A percentile compares a stretch with the other conserved stretches of the same genome.
Conservation (phyloP, 2,329 filamentous ascomycete species). For the Botryotinia calthae region DNA sequence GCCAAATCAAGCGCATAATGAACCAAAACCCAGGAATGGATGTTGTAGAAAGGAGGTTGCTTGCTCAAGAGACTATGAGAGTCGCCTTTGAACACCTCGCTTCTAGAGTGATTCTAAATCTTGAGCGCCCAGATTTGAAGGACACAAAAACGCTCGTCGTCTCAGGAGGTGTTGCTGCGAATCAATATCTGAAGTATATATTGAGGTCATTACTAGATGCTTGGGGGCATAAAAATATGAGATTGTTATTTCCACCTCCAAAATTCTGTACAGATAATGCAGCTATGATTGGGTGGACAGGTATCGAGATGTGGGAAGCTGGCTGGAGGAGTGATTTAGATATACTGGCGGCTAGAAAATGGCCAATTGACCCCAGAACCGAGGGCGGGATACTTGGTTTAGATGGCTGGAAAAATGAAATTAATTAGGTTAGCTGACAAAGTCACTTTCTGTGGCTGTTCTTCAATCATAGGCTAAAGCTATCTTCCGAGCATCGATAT, state of each 20-base stretch:
- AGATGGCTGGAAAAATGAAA: slow-evolving; percentile 46
- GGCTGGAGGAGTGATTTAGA: slow-evolving; percentile 66
- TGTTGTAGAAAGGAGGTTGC: slow-evolving; percentile 59
- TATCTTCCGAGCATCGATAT: neutral
- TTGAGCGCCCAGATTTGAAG: slow-evolving; percentile 42
- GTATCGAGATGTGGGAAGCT: slow-evolving; percentile 83
- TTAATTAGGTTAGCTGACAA: neutral
- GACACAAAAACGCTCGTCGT: slow-evolving; percentile 66
- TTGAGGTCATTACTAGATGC: slow-evolving; percentile 55
- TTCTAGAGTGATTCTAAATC: slow-evolving; percentile 67
- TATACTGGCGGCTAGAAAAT: slow-evolving; percentile 62
- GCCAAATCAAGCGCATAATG: slow-evolving; percentile 59
- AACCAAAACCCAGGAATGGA: slow-evolving; percentile 45
- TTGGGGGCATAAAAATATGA: slow-evolving; percentile 61
- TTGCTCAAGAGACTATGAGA: slow-evolving; percentile 74
- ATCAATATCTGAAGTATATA: slow-evolving; percentile 72
- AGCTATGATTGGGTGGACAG: slow-evolving; percentile 95
- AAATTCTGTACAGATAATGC: slow-evolving; percentile 90
- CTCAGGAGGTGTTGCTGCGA: slow-evolving; percentile 87
- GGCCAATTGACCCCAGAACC: slow-evolving; percentile 65
- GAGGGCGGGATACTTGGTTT: slow-evolving; percentile 66
- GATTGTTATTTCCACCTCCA: slow-evolving; percentile 71
- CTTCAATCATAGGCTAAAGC: neutral
- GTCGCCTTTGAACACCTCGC: slow-evolving; percentile 85
- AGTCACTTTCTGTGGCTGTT: neutral